Base-by-base conservation (phyloP, 2,329 filamentous ascomycete genomes). In the Arthrobotrys entomopaga region DNA sequence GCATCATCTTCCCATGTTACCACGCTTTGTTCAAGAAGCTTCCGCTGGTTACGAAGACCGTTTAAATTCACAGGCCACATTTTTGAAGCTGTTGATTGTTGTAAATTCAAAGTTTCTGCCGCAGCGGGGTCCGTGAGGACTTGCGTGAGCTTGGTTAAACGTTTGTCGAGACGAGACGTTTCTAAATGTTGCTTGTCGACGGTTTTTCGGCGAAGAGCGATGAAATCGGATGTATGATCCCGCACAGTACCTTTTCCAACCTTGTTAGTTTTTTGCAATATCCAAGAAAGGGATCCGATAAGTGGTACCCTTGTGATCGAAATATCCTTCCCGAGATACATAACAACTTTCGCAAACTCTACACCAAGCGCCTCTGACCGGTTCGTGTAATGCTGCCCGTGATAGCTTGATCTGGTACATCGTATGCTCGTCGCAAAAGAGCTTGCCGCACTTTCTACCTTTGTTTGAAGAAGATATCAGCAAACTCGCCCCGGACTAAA, bases 401-500 rank as follows among this genome's bases (percentile, higher is more conserved):
- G 93, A 97, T 10, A 99, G 85, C 84, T 96, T 97, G 91, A 98
- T 98, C 83, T 99, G 94, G 80, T 98, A 99, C 93, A 99, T 97
- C 60, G 95, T 98, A 81, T 99, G 95, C 78, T 94, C 91, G 80
- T 98, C 95, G 82, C 95, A 99, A 80, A 98, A 99, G 46, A 99
- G 83, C 78, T 90, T 90, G 5, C 95, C 95, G 79, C 95, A 99
- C 76, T 93, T 92, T 76, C 95, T 87, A 82, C 75, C 72, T 76
- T 69, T 66, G 59, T 75, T 16, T 13, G 22, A 61, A 65, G n/a
- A 19, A 24, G 58, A 65, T 26, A 66, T 63, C 61, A 75, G 70
- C 53, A 10, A 50, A 38, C 54, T 42, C 42, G n/a, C 63, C 38
- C 59, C 26, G 29, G 29, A 34, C 24, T 6, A 34, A n/a, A n/a